Base-by-base conservation (phyloP, 768 basidiomycete species). In the Tubosaeta brunneosetosa region DNA sequence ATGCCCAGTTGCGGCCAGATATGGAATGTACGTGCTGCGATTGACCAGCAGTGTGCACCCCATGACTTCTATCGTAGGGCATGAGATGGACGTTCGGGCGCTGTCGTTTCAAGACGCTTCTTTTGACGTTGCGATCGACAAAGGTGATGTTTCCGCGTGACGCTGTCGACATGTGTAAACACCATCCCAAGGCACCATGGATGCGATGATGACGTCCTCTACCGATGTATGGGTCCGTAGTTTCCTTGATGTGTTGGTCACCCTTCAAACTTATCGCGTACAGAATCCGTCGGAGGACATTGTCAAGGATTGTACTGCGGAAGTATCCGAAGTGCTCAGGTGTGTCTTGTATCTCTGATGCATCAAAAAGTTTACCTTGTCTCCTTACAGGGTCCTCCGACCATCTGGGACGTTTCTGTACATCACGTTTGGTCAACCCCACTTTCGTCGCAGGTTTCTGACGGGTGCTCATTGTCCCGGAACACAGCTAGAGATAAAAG, bases 381-480 rank as follows among this genome's bases (percentile, higher is more conserved):
- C 12, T 13, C 36, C 44, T 17, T 14, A 1, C 55, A 90, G 88
- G 58, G 81, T 89, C 8, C 77, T 92, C 17, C 77, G 77, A n/a
- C 64, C 70, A n/a, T 69, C 55, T 2, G 86, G 87, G 0, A 56
- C 73, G 3, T 89, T 92, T 67, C 67, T 93, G 43, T 91, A 92
- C 66, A 69, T 93, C 52, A 93, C 91, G 5, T 91, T 93, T 58
- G 91, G 91, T 4, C 91, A 93, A 64, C 91, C 91, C 1, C 91
- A 94, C 65, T 93, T 94, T 65, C 84, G 91, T 37, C 75, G 76
- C 51, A 82, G 81, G 17, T 91, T 82, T 66, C 71, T 94, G 16
- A 76, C 72, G 4, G 66, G 66, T 29, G 29, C 55, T 1, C 62
- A 70, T 47, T 70, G 76, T 45, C 73, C 77, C 14, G 77, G 71